Conservation (phyloP, 441 rosid genomes). For the Pelargonium citronellum region DNA sequence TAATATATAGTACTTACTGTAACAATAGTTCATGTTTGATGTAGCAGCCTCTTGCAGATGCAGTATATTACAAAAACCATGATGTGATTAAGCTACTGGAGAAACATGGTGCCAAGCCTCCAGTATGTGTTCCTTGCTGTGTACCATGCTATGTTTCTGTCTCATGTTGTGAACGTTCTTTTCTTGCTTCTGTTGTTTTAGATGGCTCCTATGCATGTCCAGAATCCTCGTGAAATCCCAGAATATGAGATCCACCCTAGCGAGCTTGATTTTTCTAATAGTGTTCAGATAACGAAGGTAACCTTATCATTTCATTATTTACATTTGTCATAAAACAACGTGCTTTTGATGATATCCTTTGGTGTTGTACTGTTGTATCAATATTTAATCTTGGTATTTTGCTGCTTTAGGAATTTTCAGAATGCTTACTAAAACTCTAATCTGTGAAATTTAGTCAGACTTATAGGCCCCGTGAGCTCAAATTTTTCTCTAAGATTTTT, state of each 20-base stretch:
- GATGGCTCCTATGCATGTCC: conserved; percentile 68
- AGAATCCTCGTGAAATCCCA: conserved; percentile 56
- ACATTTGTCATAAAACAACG: background rate
- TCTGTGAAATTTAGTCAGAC: too few relatives aligned
- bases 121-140: conserved; percentile 31
- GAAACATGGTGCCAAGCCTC: conserved; percentile 58
- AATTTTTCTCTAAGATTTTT: too few relatives aligned
- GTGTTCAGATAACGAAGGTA: conserved; percentile 63
- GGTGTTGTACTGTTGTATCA: background rate
- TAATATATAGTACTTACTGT: too few relatives aligned
- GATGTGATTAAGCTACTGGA: conserved; percentile 65
- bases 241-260: conserved; percentile 64
- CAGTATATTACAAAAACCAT: conserved; percentile 54
- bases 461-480: too few relatives aligned
- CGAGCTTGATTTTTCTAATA: conserved; percentile 66
- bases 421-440: too few relatives aligned
- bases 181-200: conserved; percentile 17
- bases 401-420: too few relatives aligned
- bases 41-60: conserved; percentile 74
- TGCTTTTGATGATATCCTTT: too few relatives aligned
- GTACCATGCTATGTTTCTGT: background rate
- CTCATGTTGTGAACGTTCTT: background rate
- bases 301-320: background rate
- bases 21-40: too few relatives aligned
- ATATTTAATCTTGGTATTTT: background rate